Percentiles rank a stretch among this genome's conserved stretches.
phyloP scores from a whole-genome alignment of 2,329 filamentous ascomycete species.

The Aureobasidium uvarum region DNA sequence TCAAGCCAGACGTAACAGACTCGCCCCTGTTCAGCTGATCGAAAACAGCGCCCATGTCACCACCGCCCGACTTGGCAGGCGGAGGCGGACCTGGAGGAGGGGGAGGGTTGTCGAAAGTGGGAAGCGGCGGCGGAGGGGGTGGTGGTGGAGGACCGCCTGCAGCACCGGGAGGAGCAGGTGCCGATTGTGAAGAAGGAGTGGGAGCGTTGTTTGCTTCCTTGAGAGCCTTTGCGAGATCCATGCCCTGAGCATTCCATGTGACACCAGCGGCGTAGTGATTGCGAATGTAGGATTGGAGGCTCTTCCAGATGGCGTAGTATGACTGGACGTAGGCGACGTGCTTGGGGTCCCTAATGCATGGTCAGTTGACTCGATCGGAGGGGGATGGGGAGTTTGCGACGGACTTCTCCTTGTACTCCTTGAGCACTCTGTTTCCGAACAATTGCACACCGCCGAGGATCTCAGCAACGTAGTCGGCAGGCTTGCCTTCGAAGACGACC shows the following conservation, averaged over 20 bases:
- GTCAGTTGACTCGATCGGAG: background rate
- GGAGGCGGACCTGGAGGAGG: slow-evolving; percentile 63
- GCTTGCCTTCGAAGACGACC: slow-evolving; percentile 81
- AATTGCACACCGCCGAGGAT: slow-evolving; percentile 82
- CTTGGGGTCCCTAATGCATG: slow-evolving; percentile 62
- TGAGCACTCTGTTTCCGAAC: slow-evolving; percentile 91
- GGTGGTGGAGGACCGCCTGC: slow-evolving; percentile 61
- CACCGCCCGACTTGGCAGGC: slow-evolving; percentile 45
- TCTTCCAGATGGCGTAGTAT: slow-evolving; percentile 88
- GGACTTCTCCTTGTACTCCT: slow-evolving; percentile 81
- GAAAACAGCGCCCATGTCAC: slow-evolving; percentile 83
- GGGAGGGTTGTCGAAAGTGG: slow-evolving; percentile 46
- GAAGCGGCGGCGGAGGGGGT: slow-evolving; percentile 64
- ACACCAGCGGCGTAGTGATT: slow-evolving; percentile 76
- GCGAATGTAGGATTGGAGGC: slow-evolving; percentile 79
- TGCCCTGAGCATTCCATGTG: slow-evolving; percentile 78
- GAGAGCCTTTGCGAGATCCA: slow-evolving; percentile 69
- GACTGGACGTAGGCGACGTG: slow-evolving; percentile 87
- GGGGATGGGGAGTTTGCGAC: slow-evolving; percentile 32
- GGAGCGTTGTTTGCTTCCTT: slow-evolving; percentile 48
- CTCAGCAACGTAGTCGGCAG: slow-evolving; percentile 81
- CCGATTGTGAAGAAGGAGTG: slow-evolving; percentile 34
- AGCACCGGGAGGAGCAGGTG: slow-evolving; percentile 53
- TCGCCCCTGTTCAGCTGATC: slow-evolving; percentile 86
- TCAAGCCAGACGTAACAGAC: slow-evolving; percentile 80